Percentiles rank a stretch among this genome's conserved stretches.
Evolutionary conservation across 768 basidiomycete genomes (phyloP).

Genomic region (Termitomyces sp.): DNA sequence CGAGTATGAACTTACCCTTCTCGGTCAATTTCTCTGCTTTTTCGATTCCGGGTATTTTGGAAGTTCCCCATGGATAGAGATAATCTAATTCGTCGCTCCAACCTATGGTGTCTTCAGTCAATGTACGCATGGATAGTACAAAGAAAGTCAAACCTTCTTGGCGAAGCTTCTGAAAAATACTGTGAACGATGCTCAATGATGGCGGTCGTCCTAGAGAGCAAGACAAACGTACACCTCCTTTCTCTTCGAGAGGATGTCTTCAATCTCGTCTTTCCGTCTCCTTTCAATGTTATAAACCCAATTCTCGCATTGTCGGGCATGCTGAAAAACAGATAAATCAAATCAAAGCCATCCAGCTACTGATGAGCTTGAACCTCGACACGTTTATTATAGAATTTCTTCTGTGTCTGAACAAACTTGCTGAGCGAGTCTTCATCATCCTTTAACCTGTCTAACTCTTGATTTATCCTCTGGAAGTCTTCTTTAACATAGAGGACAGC

Average conservation of each 20-base stretch:
- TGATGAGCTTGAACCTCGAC: not conserved
- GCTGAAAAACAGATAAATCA: not conserved
- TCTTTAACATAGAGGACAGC: not conserved
- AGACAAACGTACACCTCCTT: constrained; percentile 9
- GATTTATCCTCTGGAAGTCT: not conserved
- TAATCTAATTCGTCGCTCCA: constrained; percentile 4
- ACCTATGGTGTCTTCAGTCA: not conserved
- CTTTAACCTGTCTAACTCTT: not conserved
- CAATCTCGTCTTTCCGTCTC: constrained; percentile 7
- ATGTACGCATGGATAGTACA: not conserved
- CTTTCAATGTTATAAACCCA: not conserved
- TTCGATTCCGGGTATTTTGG: constrained; percentile 14
- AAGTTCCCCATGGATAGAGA: constrained; percentile 1
- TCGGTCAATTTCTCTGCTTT: constrained; percentile 18
- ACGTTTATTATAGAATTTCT: not conserved
- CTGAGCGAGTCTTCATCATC: not conserved
- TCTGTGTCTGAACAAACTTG: not conserved
- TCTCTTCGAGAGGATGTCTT: constrained; percentile 5
- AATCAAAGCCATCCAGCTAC: not conserved
- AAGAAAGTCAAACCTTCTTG: constrained; percentile 4
- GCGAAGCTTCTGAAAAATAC: constrained; percentile 13
- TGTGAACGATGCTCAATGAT: not conserved
- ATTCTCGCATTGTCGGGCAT: not conserved
- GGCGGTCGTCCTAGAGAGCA: too few species aligned
- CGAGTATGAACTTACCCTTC: constrained; percentile 9